phyloP scores from a whole-genome alignment of 495 filamentous ascomycete genomes.

The Massariosphaeria phaeospora region DNA sequence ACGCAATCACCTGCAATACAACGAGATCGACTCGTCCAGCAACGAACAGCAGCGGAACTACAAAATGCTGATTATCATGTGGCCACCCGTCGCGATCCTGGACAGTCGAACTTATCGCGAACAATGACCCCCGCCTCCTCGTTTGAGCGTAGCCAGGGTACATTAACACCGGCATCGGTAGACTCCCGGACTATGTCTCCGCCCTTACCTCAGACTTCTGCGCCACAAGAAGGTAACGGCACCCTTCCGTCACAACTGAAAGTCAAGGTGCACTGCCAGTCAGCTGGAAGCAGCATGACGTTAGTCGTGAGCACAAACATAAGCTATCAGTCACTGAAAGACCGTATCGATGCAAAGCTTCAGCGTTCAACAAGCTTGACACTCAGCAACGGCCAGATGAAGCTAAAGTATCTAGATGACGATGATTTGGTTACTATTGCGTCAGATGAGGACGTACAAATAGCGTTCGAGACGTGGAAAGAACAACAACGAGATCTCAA shows the following conservation, averaged over 20 bases:
- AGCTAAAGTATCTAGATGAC: constrained; percentile 85
- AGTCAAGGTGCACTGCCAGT: constrained; percentile 84
- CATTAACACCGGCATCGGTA: constrained; percentile 26
- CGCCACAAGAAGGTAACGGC: constrained; percentile 4
- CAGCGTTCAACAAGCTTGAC: constrained; percentile 73
- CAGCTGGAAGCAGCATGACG: constrained; percentile 73
- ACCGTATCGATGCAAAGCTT: constrained; percentile 96
- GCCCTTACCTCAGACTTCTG: constrained; percentile 16
- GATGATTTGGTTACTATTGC: constrained; percentile 91
- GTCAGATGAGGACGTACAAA: constrained; percentile 89
- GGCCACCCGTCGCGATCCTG: constrained; percentile 23
- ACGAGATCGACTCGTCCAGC: constrained; percentile 33
- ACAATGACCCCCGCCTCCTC: constrained; percentile 25
- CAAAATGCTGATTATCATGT: constrained; percentile 23
- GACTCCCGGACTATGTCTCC: constrained; percentile 34
- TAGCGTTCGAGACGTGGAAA: constrained; percentile 88
- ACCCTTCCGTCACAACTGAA: constrained; percentile 66
- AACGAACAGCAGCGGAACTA: constrained; percentile 24
- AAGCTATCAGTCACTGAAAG: constrained; percentile 81
- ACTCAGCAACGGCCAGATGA: constrained; percentile 69
- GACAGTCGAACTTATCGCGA: constrained; percentile 18
- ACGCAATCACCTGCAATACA: constrained; percentile 44
- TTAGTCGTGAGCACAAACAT: constrained; percentile 92
- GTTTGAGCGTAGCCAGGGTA: constrained; percentile 30
- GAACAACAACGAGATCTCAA: constrained; percentile 62